phyloP scores from a whole-genome alignment of 2,329 filamentous ascomycete species.

The Pseudopithomyces chartarum region DNA sequence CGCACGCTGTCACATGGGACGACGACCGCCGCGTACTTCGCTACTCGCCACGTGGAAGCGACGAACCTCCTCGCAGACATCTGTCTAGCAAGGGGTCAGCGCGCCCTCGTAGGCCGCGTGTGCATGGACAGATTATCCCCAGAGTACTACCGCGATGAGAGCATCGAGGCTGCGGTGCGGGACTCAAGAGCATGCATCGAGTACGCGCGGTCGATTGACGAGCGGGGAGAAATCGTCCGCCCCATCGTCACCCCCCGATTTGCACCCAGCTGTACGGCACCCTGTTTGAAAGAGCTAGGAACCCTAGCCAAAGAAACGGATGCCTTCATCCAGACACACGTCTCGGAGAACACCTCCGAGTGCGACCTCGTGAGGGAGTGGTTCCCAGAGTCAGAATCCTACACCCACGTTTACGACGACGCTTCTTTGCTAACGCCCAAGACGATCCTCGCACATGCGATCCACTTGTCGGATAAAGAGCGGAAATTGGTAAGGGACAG shows the following conservation, averaged over 20 bases:
- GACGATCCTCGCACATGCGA: slow-evolving; percentile 84
- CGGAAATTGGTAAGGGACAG: slow-evolving; percentile 65
- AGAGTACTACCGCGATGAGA: slow-evolving; percentile 78
- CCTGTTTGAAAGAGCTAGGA: slow-evolving; percentile 65
- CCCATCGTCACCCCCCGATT: slow-evolving; percentile 79
- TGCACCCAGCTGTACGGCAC: slow-evolving; percentile 60
- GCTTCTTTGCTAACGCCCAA: slow-evolving; percentile 69
- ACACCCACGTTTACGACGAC: slow-evolving; percentile 79
- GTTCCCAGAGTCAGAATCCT: slow-evolving; percentile 69
- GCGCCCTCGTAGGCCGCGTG: slow-evolving; percentile 89
- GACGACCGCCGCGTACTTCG: slow-evolving; percentile 93
- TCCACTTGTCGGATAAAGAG: slow-evolving; percentile 75
- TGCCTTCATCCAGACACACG: slow-evolving; percentile 83
- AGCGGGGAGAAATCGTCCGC: slow-evolving; percentile 65
- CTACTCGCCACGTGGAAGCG: slow-evolving; percentile 81
- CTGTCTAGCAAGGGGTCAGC: slow-evolving; percentile 78
- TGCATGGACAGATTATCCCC: slow-evolving; percentile 87
- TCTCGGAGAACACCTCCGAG: slow-evolving; percentile 82
- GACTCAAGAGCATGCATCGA: slow-evolving; percentile 49
- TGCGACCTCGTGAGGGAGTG: slow-evolving; percentile 70
- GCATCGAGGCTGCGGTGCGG: slow-evolving; percentile 64
- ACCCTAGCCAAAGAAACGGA: slow-evolving; percentile 64
- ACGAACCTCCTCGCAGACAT: slow-evolving; percentile 92
- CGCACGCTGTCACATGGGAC: slow-evolving; percentile 88
- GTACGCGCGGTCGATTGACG: slow-evolving; percentile 72